Evolutionary conservation across 2,329 filamentous ascomycete species (phyloP).

Genomic region (Chrysoporthe cubensis): DNA sequence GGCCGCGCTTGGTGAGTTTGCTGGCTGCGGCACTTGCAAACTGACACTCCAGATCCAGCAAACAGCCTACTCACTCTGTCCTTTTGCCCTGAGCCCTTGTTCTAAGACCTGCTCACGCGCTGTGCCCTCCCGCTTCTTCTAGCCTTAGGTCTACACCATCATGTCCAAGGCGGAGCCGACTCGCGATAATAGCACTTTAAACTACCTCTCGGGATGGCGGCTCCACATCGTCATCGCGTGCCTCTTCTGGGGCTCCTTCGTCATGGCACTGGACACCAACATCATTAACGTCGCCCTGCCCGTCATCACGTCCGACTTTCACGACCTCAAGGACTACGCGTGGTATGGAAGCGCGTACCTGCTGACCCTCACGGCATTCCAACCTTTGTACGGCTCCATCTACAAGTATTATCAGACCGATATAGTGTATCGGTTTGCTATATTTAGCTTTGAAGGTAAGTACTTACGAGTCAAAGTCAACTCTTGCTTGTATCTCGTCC

Average conservation of each 20-base stretch:
- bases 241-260: background rate
- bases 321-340: slow-evolving; percentile 28
- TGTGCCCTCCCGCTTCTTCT: background rate
- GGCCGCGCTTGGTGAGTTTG: too few relatives aligned
- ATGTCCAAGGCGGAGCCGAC: background rate
- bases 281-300: slow-evolving; percentile 33
- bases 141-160: background rate
- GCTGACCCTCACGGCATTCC: slow-evolving; percentile 39
- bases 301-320: slow-evolving; percentile 29
- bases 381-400: slow-evolving; percentile 39
- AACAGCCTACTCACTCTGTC: too few relatives aligned
- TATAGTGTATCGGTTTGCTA: background rate
- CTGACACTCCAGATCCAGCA: too few relatives aligned
- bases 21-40: too few relatives aligned
- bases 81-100: background rate
- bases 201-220: background rate
- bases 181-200: background rate
- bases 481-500: background rate
- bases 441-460: background rate
- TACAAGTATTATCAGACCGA: slow-evolving; percentile 1
- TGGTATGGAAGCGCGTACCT: slow-evolving; percentile 34
- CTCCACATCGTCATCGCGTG: background rate
- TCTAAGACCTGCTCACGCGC: background rate
- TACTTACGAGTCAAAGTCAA: background rate
- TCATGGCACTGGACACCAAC: slow-evolving; percentile 31